Conservation (phyloP, 768 basidiomycete species). For the Sporobolomyces pararoseus region DNA sequence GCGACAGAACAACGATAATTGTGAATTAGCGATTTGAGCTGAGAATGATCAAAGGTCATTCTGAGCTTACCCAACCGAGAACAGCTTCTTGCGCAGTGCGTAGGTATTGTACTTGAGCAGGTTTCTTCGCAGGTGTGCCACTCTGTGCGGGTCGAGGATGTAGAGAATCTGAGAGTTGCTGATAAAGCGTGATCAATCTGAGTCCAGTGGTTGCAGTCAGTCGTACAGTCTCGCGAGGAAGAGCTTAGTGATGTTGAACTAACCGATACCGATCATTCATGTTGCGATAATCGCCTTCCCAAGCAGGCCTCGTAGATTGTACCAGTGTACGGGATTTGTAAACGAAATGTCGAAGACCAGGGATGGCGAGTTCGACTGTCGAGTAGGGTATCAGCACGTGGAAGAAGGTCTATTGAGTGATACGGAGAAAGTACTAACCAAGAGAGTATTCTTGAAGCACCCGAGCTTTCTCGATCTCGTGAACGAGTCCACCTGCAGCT, state of each 20-base stretch:
- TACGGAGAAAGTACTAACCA: conserved; percentile 11
- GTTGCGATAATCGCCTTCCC: conserved; percentile 73
- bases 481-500: conserved; percentile 18
- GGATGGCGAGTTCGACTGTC: conserved; percentile 73
- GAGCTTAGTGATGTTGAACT: too few species aligned
- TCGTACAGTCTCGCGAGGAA: too few species aligned
- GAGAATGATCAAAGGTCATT: neutral
- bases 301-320: conserved; percentile 79
- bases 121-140: conserved; percentile 52
- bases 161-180: conserved; percentile 77
- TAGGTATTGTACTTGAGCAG: conserved; percentile 81
- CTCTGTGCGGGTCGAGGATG: conserved; percentile 80
- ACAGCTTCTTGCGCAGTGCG: conserved; percentile 80
- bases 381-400: neutral
- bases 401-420: neutral
- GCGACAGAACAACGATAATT: neutral
- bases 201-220: neutral
- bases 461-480: conserved; percentile 18
- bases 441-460: conserved; percentile 26
- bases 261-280: conserved; percentile 60
- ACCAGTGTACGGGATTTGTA: conserved; percentile 88
- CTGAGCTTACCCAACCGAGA: conserved; percentile 79
- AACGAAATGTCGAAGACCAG: conserved; percentile 86
- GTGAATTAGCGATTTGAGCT: neutral
- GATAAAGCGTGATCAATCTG: conserved; percentile 82